phyloP scores from a whole-genome alignment of 441 rosid species.

The Iberis amara region DNA sequence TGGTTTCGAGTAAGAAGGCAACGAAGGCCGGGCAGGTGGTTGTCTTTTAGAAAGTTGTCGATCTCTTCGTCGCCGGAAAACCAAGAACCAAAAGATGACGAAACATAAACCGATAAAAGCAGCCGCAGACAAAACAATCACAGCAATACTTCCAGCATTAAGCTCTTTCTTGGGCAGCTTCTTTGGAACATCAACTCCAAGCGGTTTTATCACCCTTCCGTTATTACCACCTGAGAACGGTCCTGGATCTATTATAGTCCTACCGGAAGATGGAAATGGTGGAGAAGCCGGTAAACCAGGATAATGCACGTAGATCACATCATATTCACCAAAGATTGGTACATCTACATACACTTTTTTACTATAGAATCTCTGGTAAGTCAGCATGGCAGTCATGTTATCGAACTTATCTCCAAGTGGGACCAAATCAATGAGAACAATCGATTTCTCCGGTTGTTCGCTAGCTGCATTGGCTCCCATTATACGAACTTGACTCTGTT shows the following conservation, averaged over 20 bases:
- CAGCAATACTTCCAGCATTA: conserved; percentile 52
- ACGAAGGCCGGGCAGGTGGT: conserved; percentile 39
- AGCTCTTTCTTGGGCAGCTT: conserved; percentile 45
- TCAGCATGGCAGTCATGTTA: conserved; percentile 65
- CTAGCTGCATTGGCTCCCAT: conserved; percentile 91
- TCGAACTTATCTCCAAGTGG: conserved; percentile 76
- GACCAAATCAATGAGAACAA: conserved; percentile 75
- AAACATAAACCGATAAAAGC: conserved; percentile 58
- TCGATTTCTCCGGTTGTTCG: conserved; percentile 73
- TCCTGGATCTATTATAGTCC: conserved; percentile 47
- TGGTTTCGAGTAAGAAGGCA: conserved; percentile 57
- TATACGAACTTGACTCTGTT: conserved; percentile 88
- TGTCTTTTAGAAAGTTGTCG: conserved; percentile 32
- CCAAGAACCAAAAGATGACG: conserved; percentile 54
- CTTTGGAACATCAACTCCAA: conserved; percentile 68
- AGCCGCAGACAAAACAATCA: conserved; percentile 61
- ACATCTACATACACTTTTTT: conserved; percentile 64
- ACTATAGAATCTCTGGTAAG: conserved; percentile 78
- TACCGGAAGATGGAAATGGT: conserved; percentile 45
- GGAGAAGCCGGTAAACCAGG: conserved; percentile 92
- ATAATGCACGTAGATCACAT: conserved; percentile 76
- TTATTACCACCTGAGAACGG: conserved; percentile 61
- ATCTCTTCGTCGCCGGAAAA: conserved; percentile 40
- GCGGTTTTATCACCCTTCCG: conserved; percentile 65
- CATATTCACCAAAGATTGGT: conserved; percentile 64